phyloP scores from a whole-genome alignment of 2,329 filamentous ascomycete genomes.

The Annulohypoxylon truncatum region DNA sequence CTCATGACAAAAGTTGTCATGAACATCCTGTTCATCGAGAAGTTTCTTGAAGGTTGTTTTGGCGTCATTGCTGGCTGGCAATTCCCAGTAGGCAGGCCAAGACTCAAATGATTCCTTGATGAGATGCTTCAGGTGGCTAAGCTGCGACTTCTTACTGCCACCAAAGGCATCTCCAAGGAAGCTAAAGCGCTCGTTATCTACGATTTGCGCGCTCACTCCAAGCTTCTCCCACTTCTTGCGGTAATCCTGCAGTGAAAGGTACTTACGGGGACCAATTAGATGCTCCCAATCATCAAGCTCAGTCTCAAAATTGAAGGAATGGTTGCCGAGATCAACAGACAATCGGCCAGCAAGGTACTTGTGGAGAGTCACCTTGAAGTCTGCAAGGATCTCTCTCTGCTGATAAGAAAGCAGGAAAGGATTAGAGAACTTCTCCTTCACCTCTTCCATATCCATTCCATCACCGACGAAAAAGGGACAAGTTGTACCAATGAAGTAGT shows the following conservation, averaged over 20 bases:
- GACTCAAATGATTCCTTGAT: constrained; percentile 43
- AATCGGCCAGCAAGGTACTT: constrained; percentile 35
- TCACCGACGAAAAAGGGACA: constrained; percentile 43
- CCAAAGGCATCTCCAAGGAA: constrained; percentile 49
- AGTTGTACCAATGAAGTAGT: constrained; percentile 34
- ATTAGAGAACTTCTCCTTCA: constrained; percentile 26
- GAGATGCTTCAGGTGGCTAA: constrained; percentile 46
- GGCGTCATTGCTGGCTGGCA: constrained; percentile 32
- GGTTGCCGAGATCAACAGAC: constrained; percentile 27
- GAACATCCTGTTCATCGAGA: constrained; percentile 17
- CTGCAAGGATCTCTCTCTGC: constrained; percentile 27
- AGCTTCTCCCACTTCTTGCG: constrained; percentile 42
- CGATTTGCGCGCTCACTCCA: background rate
- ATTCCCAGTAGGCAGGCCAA: constrained; percentile 45
- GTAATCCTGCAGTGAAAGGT: constrained; percentile 35
- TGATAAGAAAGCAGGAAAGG: constrained; percentile 29
- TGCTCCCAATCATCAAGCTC: constrained; percentile 44
- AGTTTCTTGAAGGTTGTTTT: constrained; percentile 35
- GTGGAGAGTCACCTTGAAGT: constrained; percentile 38
- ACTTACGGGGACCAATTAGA: constrained; percentile 41
- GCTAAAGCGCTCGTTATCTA: background rate
- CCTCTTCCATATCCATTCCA: constrained; percentile 14
- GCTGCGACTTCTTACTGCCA: constrained; percentile 44
- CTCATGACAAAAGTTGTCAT: constrained; percentile 42
- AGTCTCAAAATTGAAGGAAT: constrained; percentile 46